Conservation (phyloP, 805 yeast species). For the Candida succiphila region DNA sequence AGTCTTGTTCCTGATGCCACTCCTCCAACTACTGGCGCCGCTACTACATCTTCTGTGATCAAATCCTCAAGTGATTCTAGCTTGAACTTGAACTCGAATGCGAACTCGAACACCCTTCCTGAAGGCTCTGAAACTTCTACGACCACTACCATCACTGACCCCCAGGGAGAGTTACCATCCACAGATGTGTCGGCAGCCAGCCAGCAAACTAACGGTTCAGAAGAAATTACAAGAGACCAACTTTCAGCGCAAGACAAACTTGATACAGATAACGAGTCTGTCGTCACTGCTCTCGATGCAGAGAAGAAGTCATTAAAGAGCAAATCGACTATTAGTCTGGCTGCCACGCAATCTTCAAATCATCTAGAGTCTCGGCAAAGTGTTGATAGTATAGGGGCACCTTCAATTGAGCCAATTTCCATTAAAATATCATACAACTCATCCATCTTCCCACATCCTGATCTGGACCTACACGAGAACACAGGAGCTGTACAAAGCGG, state of each 20-base stretch:
- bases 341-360: too few species aligned
- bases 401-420: not conserved
- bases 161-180: too few species aligned
- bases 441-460: conserved; percentile 52
- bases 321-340: not conserved
- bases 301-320: not conserved
- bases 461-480: conserved; percentile 36
- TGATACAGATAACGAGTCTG: too few species aligned
- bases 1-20: not conserved
- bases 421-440: conserved; percentile 21
- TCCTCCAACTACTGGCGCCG: not conserved
- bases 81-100: too few species aligned
- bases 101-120: too few species aligned
- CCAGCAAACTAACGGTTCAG: too few species aligned
- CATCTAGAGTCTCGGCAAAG: too few species aligned
- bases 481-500: conserved; percentile 40
- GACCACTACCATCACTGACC: not conserved
- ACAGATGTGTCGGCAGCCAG: too few species aligned
- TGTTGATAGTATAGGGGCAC: too few species aligned
- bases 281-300: not conserved
- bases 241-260: too few species aligned
- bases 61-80: too few species aligned
- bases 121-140: not conserved
- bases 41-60: not conserved
- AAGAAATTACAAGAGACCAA: too few species aligned